These are phyloP conservation scores for Schizosaccharomyces osmophilus DNA, from an alignment of 805 yeast genomes.

Conservation along the genomic window DNA sequence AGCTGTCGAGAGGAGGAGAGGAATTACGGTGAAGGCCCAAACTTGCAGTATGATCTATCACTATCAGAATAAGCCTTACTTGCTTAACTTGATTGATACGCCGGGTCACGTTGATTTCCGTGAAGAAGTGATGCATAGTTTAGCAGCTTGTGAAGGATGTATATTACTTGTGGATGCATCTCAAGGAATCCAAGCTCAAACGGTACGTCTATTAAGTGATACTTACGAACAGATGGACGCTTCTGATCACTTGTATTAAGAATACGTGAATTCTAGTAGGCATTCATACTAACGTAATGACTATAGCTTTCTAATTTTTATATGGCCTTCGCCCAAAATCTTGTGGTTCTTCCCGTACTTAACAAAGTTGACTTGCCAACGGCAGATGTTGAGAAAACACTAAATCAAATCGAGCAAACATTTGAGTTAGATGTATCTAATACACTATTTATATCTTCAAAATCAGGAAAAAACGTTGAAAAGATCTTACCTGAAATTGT, in stretches of 20 bases:
- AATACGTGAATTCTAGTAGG: background rate
- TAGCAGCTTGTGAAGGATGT: constrained; percentile 93
- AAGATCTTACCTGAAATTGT: constrained; percentile 59
- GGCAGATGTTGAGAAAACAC: constrained; percentile 59
- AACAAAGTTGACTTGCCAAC: constrained; percentile 77
- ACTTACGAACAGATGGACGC: background rate
- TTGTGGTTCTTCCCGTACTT: constrained; percentile 65
- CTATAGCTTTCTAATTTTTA: constrained; percentile 56
- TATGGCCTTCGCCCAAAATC: constrained; percentile 63
- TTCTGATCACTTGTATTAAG: background rate
- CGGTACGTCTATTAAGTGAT: constrained; percentile 19
- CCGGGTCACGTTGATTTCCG: background rate
- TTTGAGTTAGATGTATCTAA: constrained; percentile 58
- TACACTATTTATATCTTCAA: constrained; percentile 71
- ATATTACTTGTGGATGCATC: constrained; percentile 73
- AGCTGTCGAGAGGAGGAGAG: constrained; percentile 88
- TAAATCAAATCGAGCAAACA: constrained; percentile 61
- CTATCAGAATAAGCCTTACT: constrained; percentile 42
- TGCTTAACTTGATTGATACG: constrained; percentile 18
- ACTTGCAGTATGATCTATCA: constrained; percentile 81
- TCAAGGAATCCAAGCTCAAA: constrained; percentile 93
- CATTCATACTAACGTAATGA: background rate
- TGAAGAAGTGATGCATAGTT: constrained; percentile 65
- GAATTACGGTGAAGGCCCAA: constrained; percentile 91
- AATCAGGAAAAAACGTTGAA: constrained; percentile 64